Percentiles rank a stretch among this genome's conserved stretches.
These are phyloP conservation scores for Phoenix dactylifera DNA, from an alignment of 176 grass and related monocot species.

Conservation along the genomic window DNA sequence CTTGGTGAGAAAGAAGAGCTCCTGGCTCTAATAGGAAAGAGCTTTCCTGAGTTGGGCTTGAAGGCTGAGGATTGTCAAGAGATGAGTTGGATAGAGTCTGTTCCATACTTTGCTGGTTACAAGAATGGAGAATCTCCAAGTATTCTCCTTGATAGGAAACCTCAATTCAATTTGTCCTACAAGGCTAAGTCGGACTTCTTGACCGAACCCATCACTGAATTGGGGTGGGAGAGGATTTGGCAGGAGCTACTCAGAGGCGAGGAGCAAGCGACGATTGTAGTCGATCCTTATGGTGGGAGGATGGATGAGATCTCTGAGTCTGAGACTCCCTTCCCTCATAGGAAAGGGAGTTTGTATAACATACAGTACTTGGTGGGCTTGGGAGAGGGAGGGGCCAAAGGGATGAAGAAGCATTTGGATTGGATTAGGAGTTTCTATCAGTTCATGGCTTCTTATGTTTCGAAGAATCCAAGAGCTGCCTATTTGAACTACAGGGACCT, in stretches of 20 bases:
- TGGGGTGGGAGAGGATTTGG: constrained; percentile 31
- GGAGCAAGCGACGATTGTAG: background rate
- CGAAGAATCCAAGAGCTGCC: background rate
- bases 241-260: constrained; percentile 3
- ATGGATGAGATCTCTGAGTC: constrained; percentile 21
- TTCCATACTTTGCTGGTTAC: no score
- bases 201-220: constrained; percentile 14
- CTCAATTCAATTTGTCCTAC: background rate
- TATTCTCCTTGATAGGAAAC: no score
- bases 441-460: constrained; percentile 38
- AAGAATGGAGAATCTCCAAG: no score
- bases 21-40: no score
- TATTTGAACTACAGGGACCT: no score
- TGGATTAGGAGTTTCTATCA: constrained; percentile 28
- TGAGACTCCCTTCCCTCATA: constrained; percentile 34
- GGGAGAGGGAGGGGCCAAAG: constrained; percentile 6
- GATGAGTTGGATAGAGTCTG: no score
- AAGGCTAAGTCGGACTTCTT: constrained; percentile 44
- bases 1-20: no score
- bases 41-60: no score
- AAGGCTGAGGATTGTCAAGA: no score
- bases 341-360: constrained; percentile 34
- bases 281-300: constrained; percentile 27
- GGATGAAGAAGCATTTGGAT: constrained; percentile 15
- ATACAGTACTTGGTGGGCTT: constrained; percentile 28